Conservation (phyloP, 306 rosid species). For the Hippophae tibetana region DNA sequence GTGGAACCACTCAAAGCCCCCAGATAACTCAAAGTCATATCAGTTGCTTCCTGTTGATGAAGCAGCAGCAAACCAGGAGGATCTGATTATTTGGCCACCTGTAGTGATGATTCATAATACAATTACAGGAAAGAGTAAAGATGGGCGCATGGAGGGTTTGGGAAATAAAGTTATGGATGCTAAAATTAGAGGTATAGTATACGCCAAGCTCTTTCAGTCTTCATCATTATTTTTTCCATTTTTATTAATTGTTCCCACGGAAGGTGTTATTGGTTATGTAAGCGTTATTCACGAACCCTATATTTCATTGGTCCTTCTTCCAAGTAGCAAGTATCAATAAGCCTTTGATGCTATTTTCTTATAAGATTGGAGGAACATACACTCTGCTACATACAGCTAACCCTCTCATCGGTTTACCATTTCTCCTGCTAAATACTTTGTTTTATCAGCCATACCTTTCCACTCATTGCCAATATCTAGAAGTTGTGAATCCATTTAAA, state of each 20-base stretch:
- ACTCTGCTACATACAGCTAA: too few species aligned
- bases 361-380: too few species aligned
- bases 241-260: conserved; percentile 18
- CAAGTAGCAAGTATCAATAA: too few species aligned
- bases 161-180: conserved; percentile 98
- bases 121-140: conserved; percentile 76
- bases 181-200: conserved; percentile 77
- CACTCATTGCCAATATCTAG: too few species aligned
- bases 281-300: too few species aligned
- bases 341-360: too few species aligned
- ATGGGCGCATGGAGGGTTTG: conserved; percentile 97
- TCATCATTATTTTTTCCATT: conserved; percentile 23
- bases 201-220: conserved; percentile 22
- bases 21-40: conserved; percentile 84
- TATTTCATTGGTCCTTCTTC: too few species aligned
- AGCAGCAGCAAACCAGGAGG: conserved; percentile 89
- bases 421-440: too few species aligned
- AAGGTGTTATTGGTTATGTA: conserved; percentile 1
- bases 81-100: conserved; percentile 98
- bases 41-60: conserved; percentile 74
- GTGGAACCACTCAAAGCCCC: conserved; percentile 77
- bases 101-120: conserved; percentile 92
- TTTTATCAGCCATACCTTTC: too few species aligned
- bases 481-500: too few species aligned
- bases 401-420: too few species aligned